Base-by-base conservation (phyloP, 192 early-diverging fungal species). In the Rhizoclosmatium globosum region DNA sequence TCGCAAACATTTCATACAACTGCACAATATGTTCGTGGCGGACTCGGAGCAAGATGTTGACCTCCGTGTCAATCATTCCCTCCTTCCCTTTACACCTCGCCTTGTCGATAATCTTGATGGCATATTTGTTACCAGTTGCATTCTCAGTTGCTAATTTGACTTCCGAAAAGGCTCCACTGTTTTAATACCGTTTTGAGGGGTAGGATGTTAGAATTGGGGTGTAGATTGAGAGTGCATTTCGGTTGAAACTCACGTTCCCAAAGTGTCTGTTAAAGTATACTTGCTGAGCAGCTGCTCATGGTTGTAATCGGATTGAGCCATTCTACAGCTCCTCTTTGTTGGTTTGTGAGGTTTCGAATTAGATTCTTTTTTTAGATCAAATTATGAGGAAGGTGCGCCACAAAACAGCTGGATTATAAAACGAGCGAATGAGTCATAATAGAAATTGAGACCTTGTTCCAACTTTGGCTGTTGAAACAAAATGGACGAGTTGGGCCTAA, bases 41-140 rank as follows among this genome's bases (percentile, higher is more conserved):
- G 72, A 94, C 84, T 45, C 80, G 84, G 41, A 89, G 85, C 71
- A 96, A 71, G 64, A 96, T 89, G 61, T 79, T 85, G 74, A 94
- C 89, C 79, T 96, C 94, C 74, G 91, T 85, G 42, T 84, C 91
- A 4, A 93, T 91, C 65, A 88, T 90, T 60, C 87, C 85, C 2
- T 90, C 85, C 39, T 88, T 88, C 23, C 91, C 88, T n/a, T 82
- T 75, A 85, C 89, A 84, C 80, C 90, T 83, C 45, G 85, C 79
- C 53, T 92, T 92, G 39, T 91, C 88, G 82, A 95, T 94, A 60
- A 94, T 89, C 80, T 96, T 96, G 62, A 93, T 91, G 0, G 95
- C 95, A 64, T 92, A 87, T 68, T 84, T 86, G 58, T 90, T 78
- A 46, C 90, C 86, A 19, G 92, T 90, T 43, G 86, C 87, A 46